Conservation (phyloP, 176 grass and related monocot species). For the Pontederia paniculata region DNA sequence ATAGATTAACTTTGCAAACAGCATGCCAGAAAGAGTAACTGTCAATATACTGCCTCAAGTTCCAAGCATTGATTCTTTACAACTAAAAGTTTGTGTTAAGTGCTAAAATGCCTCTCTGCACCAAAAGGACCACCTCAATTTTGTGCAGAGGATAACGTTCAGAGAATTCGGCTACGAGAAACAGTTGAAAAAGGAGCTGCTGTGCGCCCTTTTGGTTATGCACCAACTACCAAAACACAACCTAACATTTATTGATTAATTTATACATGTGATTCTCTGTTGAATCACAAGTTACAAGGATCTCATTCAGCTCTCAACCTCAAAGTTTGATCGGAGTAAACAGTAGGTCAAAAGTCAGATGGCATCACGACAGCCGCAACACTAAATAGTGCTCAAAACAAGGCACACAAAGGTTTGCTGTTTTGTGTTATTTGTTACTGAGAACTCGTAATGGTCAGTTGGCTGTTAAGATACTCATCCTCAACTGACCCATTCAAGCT, state of each 20-base stretch:
- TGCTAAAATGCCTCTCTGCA: not conserved
- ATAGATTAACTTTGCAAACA: too few relatives aligned
- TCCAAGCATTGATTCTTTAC: not conserved
- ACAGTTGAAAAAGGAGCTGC: not conserved
- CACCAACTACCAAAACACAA: not conserved
- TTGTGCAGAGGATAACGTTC: slow-evolving; percentile 2
- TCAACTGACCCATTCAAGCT: not conserved
- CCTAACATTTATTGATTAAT: not conserved
- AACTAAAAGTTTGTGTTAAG: not conserved
- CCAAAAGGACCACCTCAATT: not conserved
- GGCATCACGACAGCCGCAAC: not conserved
- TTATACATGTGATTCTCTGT: not conserved
- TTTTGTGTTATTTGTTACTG: not conserved
- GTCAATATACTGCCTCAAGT: not conserved
- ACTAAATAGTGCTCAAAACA: not conserved
- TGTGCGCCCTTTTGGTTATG: too few relatives aligned
- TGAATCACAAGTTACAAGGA: not conserved
- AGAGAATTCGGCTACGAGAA: not conserved
- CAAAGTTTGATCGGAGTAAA: not conserved
- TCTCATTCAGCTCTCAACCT: not conserved
- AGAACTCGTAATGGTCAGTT: not conserved
- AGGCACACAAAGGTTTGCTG: not conserved
- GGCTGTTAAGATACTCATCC: not conserved
- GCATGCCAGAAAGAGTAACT: too few relatives aligned
- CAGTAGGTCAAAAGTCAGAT: slow-evolving; percentile 1